These are phyloP conservation scores for Punica granatum DNA, from an alignment of 345 rosid genomes.

Conservation along the genomic window DNA sequence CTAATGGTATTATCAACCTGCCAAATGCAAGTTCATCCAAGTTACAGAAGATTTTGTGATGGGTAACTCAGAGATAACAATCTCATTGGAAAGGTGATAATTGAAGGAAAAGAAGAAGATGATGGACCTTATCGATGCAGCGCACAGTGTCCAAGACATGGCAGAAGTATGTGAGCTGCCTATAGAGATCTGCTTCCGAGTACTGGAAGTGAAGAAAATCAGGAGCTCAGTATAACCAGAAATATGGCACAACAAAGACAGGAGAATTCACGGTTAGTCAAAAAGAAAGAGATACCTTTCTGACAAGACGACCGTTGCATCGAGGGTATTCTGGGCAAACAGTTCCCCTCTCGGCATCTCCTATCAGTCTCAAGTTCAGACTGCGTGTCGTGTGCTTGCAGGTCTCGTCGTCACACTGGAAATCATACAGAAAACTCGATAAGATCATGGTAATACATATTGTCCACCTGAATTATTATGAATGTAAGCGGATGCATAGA, in stretches of 20 bases:
- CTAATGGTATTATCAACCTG: conserved; percentile 53
- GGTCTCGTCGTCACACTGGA: conserved; percentile 92
- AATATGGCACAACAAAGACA: background rate
- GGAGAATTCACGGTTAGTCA: background rate
- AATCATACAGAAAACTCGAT: conserved; percentile 2
- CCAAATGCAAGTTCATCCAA: background rate
- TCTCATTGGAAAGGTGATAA: background rate
- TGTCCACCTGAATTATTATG: background rate
- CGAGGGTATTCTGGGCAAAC: conserved; percentile 92
- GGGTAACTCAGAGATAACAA: background rate
- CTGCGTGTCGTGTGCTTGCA: conserved; percentile 75
- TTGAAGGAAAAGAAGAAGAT: too few species aligned
- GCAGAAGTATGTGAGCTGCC: conserved; percentile 81
- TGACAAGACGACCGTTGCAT: conserved; percentile 68
- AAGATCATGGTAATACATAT: background rate
- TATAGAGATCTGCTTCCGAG: conserved; percentile 87
- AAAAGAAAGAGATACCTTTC: conserved; percentile 41
- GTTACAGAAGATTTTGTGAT: background rate
- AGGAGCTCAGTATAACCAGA: background rate
- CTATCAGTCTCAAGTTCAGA: conserved; percentile 53
- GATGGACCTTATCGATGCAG: conserved; percentile 64
- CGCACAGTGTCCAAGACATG: conserved; percentile 58
- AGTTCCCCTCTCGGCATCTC: conserved; percentile 92
- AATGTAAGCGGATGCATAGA: background rate
- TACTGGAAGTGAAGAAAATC: conserved; percentile 35